Conservation (phyloP, 805 yeast genomes). For the Kodamaea kaohsiungensis region DNA sequence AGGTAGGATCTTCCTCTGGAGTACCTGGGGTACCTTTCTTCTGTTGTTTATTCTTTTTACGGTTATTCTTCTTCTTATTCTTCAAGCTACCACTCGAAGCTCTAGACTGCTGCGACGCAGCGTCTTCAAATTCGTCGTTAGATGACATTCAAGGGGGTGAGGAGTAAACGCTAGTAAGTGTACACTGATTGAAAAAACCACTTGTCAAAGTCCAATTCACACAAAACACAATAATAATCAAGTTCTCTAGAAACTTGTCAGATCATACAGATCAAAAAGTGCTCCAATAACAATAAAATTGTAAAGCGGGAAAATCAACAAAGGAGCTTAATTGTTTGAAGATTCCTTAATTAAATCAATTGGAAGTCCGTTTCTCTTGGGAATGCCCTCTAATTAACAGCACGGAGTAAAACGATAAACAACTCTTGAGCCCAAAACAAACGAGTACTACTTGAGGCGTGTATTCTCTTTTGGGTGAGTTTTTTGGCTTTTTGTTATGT, state of each 20-base stretch:
- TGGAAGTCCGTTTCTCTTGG: conserved; percentile 3
- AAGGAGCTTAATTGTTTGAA: neutral
- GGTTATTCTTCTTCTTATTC: neutral
- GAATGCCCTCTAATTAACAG: conserved; percentile 1
- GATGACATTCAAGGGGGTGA: conserved; percentile 14
- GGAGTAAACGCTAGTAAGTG: too few species aligned
- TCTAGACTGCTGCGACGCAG: conserved; percentile 9
- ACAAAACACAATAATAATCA: neutral
- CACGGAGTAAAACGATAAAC: conserved; percentile 4
- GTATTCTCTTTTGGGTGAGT: neutral
- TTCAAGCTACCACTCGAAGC: neutral
- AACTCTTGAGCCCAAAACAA: conserved; percentile 1
- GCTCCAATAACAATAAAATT: neutral
- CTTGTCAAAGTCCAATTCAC: neutral
- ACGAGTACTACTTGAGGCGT: neutral
- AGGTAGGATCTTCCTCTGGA: neutral
- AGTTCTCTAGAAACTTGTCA: neutral
- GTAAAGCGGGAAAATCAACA: neutral
- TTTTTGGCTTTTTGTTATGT: neutral
- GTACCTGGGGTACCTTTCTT: neutral
- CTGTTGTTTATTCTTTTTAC: neutral
- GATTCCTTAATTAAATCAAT: neutral
- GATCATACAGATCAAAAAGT: neutral
- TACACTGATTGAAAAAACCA: neutral
- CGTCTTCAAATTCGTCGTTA: conserved; percentile 25